phyloP scores from a whole-genome alignment of 768 basidiomycete species.

The Chalciporus sphaerocephalus region DNA sequence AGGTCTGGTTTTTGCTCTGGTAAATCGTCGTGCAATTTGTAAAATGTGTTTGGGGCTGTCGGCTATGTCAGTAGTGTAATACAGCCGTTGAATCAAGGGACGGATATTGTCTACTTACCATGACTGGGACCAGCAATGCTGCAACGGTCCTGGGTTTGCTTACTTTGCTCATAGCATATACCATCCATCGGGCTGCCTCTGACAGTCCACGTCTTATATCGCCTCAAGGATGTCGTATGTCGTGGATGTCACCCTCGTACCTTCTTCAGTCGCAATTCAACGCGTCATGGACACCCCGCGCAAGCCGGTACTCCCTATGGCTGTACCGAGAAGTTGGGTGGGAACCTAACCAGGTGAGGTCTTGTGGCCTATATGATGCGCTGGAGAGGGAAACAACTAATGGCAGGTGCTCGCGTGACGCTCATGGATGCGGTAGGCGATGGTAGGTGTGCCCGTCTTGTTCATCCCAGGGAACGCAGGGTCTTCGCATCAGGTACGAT shows the following conservation, averaged over 20 bases:
- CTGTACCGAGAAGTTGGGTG: slow-evolving; percentile 88
- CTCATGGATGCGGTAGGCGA: slow-evolving; percentile 16
- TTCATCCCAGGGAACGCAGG: slow-evolving; percentile 99
- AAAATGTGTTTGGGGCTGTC: not conserved
- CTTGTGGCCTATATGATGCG: slow-evolving; percentile 4
- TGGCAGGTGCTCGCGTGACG: slow-evolving; percentile 6
- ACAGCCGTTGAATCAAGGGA: not conserved
- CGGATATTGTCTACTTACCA: slow-evolving; percentile 2
- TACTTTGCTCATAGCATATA: slow-evolving; percentile 34
- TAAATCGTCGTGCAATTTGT: too few relatives aligned
- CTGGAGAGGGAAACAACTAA: not conserved
- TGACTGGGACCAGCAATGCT: slow-evolving; percentile 14
- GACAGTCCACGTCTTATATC: slow-evolving; percentile 54
- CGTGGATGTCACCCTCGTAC: slow-evolving; percentile 93
- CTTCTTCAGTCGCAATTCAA: slow-evolving; percentile 66
- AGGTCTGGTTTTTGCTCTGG: too few relatives aligned
- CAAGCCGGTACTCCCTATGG: slow-evolving; percentile 76
- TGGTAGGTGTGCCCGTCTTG: slow-evolving; percentile 81
- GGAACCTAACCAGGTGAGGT: slow-evolving; percentile 58
- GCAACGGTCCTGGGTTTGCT: slow-evolving; percentile 28
- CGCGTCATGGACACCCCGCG: slow-evolving; percentile 64
- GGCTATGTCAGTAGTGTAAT: too few relatives aligned
- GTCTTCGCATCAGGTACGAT: slow-evolving; percentile 88
- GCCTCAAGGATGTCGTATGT: slow-evolving; percentile 93
- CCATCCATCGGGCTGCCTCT: slow-evolving; percentile 41